Percentiles rank a stretch among this genome's conserved stretches.
Evolutionary conservation across 2,329 filamentous ascomycete genomes (phyloP).

Genomic region (Fusarium odoratissimum): DNA sequence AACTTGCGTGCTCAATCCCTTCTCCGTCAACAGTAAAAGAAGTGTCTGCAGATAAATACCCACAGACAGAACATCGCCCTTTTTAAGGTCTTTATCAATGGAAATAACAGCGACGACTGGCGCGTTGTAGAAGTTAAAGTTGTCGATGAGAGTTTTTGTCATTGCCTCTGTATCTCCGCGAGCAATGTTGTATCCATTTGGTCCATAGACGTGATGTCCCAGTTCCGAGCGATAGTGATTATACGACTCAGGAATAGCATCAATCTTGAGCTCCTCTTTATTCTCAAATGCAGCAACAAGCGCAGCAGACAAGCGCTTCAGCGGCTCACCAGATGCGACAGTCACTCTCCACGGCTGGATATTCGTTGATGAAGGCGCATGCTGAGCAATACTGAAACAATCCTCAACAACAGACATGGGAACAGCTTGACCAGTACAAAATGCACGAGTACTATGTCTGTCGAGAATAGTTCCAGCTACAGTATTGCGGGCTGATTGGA

Average conservation of each 20-base stretch:
- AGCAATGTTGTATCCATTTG: conserved; percentile 26
- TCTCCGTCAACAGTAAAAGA: conserved; percentile 26
- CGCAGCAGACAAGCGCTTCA: background rate
- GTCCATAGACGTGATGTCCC: conserved; percentile 25
- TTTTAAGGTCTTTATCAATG: conserved; percentile 14
- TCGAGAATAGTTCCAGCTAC: conserved; percentile 8
- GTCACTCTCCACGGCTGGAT: conserved; percentile 24
- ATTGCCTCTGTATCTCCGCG: conserved; percentile 13
- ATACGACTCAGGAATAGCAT: conserved; percentile 16
- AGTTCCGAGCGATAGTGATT: conserved; percentile 21
- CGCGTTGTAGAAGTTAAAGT: conserved; percentile 35
- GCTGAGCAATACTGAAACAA: conserved; percentile 21
- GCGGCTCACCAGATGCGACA: conserved; percentile 1
- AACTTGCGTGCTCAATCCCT: conserved; percentile 19
- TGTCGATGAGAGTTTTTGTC: conserved; percentile 13
- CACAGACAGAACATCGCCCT: conserved; percentile 20
- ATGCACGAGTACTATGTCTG: conserved; percentile 15
- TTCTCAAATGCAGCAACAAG: background rate
- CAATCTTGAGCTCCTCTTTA: background rate
- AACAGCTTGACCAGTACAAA: conserved; percentile 5
- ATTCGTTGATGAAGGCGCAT: conserved; percentile 18
- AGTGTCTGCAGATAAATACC: conserved; percentile 32
- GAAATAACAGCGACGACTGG: conserved; percentile 21
- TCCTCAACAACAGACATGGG: background rate
- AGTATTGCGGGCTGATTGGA: background rate